Base-by-base conservation (phyloP, 1,284 basidiomycete species). In the Cystobasidium sp. region DNA sequence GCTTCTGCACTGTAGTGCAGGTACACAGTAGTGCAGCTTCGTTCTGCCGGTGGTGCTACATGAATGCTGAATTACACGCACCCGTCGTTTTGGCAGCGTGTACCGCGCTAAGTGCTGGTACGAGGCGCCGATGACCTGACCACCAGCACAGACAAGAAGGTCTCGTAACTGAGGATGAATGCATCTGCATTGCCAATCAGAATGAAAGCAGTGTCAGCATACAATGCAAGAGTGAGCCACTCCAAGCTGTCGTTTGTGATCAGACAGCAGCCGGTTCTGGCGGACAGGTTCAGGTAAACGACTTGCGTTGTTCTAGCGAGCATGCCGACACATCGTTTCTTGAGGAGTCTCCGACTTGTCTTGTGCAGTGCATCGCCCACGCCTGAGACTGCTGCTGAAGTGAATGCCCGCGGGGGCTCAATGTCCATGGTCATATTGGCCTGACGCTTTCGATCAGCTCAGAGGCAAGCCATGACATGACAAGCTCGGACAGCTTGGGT, bases 81-180 rank as follows among this genome's bases (percentile, higher is more conserved):
- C 41, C 52, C 53, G 43, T 31, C 71, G 53, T 24, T 59, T 61
- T 20, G 47, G 51, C 43, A 68, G 39, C 39, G 62, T 58, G 24
- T 73, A 67, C 10, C 63, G 43, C 18, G 62, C 49, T 8, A 74
- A 37, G 41, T 62, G 37, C n/a, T 73, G 70, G 53, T 73, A 73
- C 10, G 70, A 65, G 12, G 56, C 47, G n/a, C 46, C 70, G 4
- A 73, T 59, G 64, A 74, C 56, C 51, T 68, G 52, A 37, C 58
- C 52, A n/a, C 24, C 20, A 9, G 71, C 43, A n/a, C 44, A 52
- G 5, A 74, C 65, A n/a, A 74, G 72, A 41, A 74, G 43, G 44
- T 74, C 72, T 41, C 72, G 53, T 20, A 74, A 46, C 39, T 71
- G 69, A 12, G 69, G 69, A 44, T 71, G 69, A 51, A 71, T 71